phyloP scores from a whole-genome alignment of 371 early-diverging fungal species.

The Circinella minor region DNA sequence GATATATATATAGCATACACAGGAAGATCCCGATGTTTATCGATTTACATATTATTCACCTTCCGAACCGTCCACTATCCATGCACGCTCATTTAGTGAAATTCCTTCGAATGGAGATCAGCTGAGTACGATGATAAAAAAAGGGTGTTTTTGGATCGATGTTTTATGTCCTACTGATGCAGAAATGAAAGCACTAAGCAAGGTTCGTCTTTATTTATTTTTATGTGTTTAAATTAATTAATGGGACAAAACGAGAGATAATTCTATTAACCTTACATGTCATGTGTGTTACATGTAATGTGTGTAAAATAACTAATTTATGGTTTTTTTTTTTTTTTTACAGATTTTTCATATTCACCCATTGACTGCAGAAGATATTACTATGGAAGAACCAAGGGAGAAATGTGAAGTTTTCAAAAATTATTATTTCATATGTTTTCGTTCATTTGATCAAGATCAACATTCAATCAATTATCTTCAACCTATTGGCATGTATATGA shows the following conservation, averaged over 20 bases:
- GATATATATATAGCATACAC: constrained; percentile 12
- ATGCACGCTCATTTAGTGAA: constrained; percentile 45
- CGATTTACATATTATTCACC: constrained; percentile 49
- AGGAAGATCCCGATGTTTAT: constrained; percentile 36
- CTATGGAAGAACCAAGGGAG: constrained; percentile 88
- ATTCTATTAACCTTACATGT: too few relatives aligned
- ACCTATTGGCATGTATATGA: constrained; percentile 81
- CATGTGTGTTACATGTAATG: too few relatives aligned
- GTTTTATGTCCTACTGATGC: constrained; percentile 73
- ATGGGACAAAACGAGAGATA: too few relatives aligned
- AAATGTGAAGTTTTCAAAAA: constrained; percentile 91
- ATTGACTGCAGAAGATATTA: constrained; percentile 90
- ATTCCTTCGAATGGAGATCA: constrained; percentile 37
- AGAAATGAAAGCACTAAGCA: constrained; percentile 74
- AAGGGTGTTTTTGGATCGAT: constrained; percentile 86
- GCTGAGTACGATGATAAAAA: constrained; percentile 40
- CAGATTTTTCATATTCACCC: constrained; percentile 85
- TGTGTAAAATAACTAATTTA: background rate
- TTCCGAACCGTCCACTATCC: constrained; percentile 43
- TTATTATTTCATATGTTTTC: constrained; percentile 91
- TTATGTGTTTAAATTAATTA: too few relatives aligned
- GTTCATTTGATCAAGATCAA: constrained; percentile 75
- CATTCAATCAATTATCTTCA: constrained; percentile 71
- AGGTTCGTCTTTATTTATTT: constrained; percentile 30
- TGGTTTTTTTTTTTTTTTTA: too few relatives aligned